Conservation (phyloP, 2,329 filamentous ascomycete genomes). For the Huntiella abstrusa region DNA sequence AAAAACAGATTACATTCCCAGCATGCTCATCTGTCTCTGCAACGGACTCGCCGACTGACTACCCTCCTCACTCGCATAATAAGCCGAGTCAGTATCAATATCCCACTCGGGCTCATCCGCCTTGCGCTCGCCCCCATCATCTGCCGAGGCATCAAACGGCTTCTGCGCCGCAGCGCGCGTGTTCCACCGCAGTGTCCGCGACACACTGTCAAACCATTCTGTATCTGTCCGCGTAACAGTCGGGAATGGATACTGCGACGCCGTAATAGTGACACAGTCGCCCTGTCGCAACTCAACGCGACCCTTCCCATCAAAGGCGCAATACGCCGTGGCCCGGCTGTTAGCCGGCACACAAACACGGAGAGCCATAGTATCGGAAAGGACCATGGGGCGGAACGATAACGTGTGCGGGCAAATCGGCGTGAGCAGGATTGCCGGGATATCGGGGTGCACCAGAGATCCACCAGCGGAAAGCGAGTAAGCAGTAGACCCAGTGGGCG, state of each 20-base stretch:
- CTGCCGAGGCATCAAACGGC: conserved; percentile 45
- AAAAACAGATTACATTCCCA: conserved; percentile 32
- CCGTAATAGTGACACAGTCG: conserved; percentile 89
- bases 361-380: conserved; percentile 84
- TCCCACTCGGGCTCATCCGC: conserved; percentile 55
- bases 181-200: conserved; percentile 86
- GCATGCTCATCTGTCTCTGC: conserved; percentile 52
- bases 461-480: conserved; percentile 93
- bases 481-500: conserved; percentile 82
- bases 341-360: conserved; percentile 70
- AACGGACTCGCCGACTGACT: conserved; percentile 49
- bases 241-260: conserved; percentile 90
- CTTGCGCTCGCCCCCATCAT: conserved; percentile 25
- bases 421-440: conserved; percentile 87
- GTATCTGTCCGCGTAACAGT: conserved; percentile 77
- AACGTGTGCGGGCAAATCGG: conserved; percentile 95
- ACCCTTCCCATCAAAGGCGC: conserved; percentile 92
- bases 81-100: conserved; percentile 73
- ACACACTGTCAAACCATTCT: conserved; percentile 95
- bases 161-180: conserved; percentile 83
- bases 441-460: conserved; percentile 88
- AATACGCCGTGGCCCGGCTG: conserved; percentile 85
- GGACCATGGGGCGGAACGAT: conserved; percentile 92
- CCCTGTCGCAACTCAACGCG: conserved; percentile 83
- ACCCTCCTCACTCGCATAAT: conserved; percentile 54